phyloP scores from a whole-genome alignment of 768 basidiomycete genomes.

The Boletus tylopilopsis region DNA sequence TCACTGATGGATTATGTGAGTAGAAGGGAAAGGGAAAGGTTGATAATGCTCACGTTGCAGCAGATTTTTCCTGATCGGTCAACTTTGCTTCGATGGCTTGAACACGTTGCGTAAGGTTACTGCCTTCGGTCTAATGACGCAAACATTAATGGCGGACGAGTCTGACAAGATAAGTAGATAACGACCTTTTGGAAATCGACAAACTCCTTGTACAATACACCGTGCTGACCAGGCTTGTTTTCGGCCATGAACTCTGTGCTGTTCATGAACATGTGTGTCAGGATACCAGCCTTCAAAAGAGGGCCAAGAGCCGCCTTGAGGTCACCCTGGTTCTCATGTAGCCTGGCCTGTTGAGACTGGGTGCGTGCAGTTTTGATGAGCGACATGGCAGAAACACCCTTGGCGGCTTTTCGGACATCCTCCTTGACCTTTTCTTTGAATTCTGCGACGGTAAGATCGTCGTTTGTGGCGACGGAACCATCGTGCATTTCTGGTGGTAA shows the following conservation, averaged over 20 bases:
- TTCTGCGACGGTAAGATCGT: conserved; percentile 39
- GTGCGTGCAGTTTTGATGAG: conserved; percentile 61
- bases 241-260: conserved; percentile 53
- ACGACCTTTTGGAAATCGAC: conserved; percentile 62
- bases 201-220: conserved; percentile 60
- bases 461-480: conserved; percentile 26
- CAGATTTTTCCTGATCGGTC: conserved; percentile 41
- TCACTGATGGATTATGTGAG: conserved; percentile 16
- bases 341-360: conserved; percentile 51
- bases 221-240: conserved; percentile 46
- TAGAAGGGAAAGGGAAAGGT: background rate
- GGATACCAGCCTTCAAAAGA: conserved; percentile 57
- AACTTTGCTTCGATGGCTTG: conserved; percentile 45
- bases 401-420: conserved; percentile 47
- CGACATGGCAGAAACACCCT: conserved; percentile 54
- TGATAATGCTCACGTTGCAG: conserved; percentile 25
- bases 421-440: conserved; percentile 47
- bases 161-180: conserved; percentile 15
- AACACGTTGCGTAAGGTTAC: conserved; percentile 37
- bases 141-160: conserved; percentile 9
- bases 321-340: conserved; percentile 54
- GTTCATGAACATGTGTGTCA: conserved; percentile 57
- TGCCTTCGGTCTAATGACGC: conserved; percentile 35
- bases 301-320: conserved; percentile 57
- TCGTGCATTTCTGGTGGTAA: conserved; percentile 37